Evolutionary conservation across 2,329 filamentous ascomycete genomes (phyloP).

Genomic region (Xylariaceae sp.): DNA sequence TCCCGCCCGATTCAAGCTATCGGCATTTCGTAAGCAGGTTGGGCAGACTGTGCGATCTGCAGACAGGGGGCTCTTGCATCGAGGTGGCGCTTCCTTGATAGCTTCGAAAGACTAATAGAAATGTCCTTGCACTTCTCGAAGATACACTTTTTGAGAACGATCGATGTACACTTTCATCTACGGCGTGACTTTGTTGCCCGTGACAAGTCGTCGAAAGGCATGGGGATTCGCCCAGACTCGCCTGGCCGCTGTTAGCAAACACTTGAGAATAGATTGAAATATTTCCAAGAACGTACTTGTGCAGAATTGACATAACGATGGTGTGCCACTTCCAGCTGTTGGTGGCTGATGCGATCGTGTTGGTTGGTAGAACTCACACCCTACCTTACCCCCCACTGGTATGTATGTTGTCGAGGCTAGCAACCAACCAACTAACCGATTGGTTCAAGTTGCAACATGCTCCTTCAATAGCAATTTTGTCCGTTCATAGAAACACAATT

Average conservation of each 20-base stretch:
- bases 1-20: slow-evolving; percentile 1
- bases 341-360: slow-evolving; percentile 4
- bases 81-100: slow-evolving; percentile 16
- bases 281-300: slow-evolving; percentile 17
- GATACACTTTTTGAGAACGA: too few species aligned
- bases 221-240: slow-evolving; percentile 1
- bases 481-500: background rate
- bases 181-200: slow-evolving; percentile 1
- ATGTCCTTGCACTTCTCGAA: too few species aligned
- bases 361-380: background rate
- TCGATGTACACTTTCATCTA: background rate
- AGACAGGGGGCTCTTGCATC: slow-evolving; percentile 12
- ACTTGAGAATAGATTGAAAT: slow-evolving; percentile 14
- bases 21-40: slow-evolving; percentile 5
- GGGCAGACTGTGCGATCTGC: slow-evolving; percentile 17
- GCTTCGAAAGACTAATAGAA: slow-evolving; percentile 2
- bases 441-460: background rate
- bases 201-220: background rate
- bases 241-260: slow-evolving; percentile 6
- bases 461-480: background rate
- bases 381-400: background rate
- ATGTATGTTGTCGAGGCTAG: background rate
- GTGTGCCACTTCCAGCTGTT: slow-evolving; percentile 4
- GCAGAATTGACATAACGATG: slow-evolving; percentile 16
- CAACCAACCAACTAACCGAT: background rate